Evolutionary conservation across 2,329 filamentous ascomycete species (phyloP).

Genomic region (Biscogniauxia sp.): DNA sequence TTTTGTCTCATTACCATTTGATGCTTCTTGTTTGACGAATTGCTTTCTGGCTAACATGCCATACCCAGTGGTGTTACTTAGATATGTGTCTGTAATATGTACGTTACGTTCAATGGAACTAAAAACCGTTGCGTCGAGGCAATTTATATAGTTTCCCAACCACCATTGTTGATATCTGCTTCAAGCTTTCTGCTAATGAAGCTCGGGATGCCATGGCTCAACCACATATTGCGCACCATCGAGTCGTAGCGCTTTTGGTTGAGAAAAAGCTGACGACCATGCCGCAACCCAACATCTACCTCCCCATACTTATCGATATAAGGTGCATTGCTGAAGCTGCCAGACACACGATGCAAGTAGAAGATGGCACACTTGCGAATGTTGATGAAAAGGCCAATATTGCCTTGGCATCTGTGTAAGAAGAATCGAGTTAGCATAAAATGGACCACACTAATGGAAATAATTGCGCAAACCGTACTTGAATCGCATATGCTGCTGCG

Average conservation of each 20-base stretch:
- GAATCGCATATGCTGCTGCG: conserved; percentile 78
- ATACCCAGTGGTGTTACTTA: not conserved
- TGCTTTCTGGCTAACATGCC: no score
- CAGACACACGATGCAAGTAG: conserved; percentile 78
- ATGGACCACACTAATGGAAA: not conserved
- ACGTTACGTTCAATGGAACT: not conserved
- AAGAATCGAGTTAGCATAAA: conserved; percentile 20
- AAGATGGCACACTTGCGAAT: conserved; percentile 93
- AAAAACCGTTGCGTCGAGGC: not conserved
- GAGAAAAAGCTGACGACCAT: conserved; percentile 84
- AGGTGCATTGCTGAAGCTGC: conserved; percentile 82
- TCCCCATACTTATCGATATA: conserved; percentile 97
- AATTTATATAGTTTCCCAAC: conserved; percentile 84
- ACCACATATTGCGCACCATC: conserved; percentile 80
- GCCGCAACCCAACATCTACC: conserved; percentile 84
- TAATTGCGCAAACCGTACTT: conserved; percentile 57
- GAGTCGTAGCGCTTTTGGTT: conserved; percentile 94
- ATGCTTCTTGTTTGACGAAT: no score
- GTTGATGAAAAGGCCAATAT: conserved; percentile 92
- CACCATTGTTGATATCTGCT: conserved; percentile 93
- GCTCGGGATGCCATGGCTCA: conserved; percentile 82
- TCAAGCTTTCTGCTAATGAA: conserved; percentile 88
- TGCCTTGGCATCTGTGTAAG: conserved; percentile 74
- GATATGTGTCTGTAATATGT: not conserved
- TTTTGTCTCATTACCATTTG: no score